Percentiles rank a stretch among this genome's conserved stretches.
Evolutionary conservation across 2,329 filamentous ascomycete species (phyloP).

Genomic region (Alternaria hordeiaustralica): DNA sequence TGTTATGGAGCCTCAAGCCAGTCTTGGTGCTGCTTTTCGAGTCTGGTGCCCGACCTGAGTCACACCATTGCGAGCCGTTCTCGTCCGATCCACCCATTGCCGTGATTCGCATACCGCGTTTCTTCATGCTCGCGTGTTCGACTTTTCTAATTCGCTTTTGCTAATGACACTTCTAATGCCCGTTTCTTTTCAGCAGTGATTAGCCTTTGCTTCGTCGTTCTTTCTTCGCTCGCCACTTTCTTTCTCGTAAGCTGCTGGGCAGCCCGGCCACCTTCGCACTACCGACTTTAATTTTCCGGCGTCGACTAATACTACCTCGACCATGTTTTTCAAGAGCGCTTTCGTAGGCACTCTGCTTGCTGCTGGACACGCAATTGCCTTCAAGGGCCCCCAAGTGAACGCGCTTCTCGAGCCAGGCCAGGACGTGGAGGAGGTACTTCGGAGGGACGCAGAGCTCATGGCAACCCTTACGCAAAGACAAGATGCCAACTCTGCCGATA

Average conservation of each 20-base stretch:
- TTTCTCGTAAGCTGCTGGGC: constrained; percentile 47
- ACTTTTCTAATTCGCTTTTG: constrained; percentile 35
- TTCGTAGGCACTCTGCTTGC: constrained; percentile 42
- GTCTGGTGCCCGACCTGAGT: constrained; percentile 31
- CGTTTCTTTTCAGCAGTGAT: constrained; percentile 33
- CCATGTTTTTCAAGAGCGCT: constrained; percentile 42
- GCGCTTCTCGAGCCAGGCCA: constrained; percentile 37
- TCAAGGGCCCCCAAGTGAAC: constrained; percentile 32
- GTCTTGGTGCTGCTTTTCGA: constrained; percentile 38
- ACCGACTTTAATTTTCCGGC: constrained; percentile 44
- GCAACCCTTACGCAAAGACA: constrained; percentile 48
- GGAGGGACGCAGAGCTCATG: constrained; percentile 42
- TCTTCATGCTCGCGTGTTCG: constrained; percentile 18
- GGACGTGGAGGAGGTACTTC: constrained; percentile 42
- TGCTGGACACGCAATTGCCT: constrained; percentile 40
- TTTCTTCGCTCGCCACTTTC: constrained; percentile 38
- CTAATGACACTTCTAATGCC: constrained; percentile 40
- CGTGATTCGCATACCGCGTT: constrained; percentile 24
- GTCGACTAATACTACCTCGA: constrained; percentile 37
- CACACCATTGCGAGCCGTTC: constrained; percentile 39
- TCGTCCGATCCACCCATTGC: constrained; percentile 23
- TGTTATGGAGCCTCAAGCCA: constrained; percentile 29
- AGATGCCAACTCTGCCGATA: constrained; percentile 34
- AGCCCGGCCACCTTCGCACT: constrained; percentile 35
- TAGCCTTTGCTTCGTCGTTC: constrained; percentile 34